Evolutionary conservation across 768 basidiomycete species (phyloP).

Genomic region (Filobasidium floriforme): DNA sequence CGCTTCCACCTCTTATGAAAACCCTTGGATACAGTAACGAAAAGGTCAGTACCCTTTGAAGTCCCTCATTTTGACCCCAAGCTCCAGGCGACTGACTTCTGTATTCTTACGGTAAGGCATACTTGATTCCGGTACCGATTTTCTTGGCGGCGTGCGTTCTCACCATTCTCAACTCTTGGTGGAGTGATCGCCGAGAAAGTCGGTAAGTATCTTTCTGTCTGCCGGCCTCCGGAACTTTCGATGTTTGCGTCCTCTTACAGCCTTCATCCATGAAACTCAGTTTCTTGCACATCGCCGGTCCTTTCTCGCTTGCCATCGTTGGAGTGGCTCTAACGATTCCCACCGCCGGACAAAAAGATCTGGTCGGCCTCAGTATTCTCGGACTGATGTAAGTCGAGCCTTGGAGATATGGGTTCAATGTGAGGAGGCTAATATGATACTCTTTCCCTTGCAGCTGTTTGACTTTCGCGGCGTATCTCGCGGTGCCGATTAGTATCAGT

Average conservation of each 20-base stretch:
- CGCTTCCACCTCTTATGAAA: background rate
- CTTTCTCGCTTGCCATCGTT: constrained; percentile 1
- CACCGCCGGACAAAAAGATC: background rate
- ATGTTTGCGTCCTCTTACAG: background rate
- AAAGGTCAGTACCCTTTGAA: too few species aligned
- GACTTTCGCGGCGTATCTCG: background rate
- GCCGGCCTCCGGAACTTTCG: background rate
- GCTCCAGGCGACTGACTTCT: too few species aligned
- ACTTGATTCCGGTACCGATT: background rate
- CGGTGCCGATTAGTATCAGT: background rate
- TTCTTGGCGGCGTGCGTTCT: background rate
- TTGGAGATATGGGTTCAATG: background rate
- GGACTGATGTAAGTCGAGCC: constrained; percentile 6
- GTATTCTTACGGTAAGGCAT: background rate
- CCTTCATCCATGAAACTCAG: background rate
- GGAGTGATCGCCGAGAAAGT: background rate
- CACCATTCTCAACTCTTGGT: constrained; percentile 1
- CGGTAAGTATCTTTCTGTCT: background rate
- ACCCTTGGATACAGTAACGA: background rate
- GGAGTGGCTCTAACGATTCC: background rate
- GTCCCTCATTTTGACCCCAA: too few species aligned
- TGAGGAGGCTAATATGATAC: background rate
- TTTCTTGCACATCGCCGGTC: background rate
- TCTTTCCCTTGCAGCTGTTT: background rate
- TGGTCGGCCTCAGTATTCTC: constrained; percentile 2